Conservation (phyloP, 2,329 filamentous ascomycete genomes). For the Didymella pinodella region DNA sequence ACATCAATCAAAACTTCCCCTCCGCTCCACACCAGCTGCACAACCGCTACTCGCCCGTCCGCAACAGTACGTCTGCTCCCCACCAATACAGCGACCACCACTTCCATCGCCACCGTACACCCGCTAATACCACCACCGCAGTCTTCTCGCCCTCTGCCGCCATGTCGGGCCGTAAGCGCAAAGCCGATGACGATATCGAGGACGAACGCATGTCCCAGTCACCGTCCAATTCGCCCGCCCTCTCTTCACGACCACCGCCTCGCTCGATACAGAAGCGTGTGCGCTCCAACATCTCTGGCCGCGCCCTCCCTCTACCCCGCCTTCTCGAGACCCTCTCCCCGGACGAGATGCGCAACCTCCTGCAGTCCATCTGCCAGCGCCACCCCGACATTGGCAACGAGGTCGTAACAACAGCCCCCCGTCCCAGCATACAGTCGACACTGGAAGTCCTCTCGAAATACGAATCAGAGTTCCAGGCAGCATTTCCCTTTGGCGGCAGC, state of each 20-base stretch:
- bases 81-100: constrained; percentile 9
- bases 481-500: constrained; percentile 86
- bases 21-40: constrained; percentile 69
- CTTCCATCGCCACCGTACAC: constrained; percentile 14
- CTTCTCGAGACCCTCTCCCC: constrained; percentile 94
- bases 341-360: constrained; percentile 80
- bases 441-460: constrained; percentile 84
- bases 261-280: constrained; percentile 64
- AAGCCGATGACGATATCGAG: constrained; percentile 77
- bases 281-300: constrained; percentile 72
- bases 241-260: constrained; percentile 72
- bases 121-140: constrained; percentile 27
- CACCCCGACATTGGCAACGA: constrained; percentile 87
- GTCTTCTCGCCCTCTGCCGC: constrained; percentile 49
- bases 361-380: constrained; percentile 90
- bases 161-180: constrained; percentile 75
- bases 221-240: constrained; percentile 80
- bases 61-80: constrained; percentile 61
- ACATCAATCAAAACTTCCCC: constrained; percentile 66
- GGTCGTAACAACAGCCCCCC: constrained; percentile 81
- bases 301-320: constrained; percentile 72
- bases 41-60: constrained; percentile 66
- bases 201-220: constrained; percentile 92
- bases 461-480: constrained; percentile 75
- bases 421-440: constrained; percentile 83